Percentiles rank a stretch among this genome's conserved stretches.
phyloP scores from a whole-genome alignment of 345 rosid genomes.

The Pseudoturritis turrita region DNA sequence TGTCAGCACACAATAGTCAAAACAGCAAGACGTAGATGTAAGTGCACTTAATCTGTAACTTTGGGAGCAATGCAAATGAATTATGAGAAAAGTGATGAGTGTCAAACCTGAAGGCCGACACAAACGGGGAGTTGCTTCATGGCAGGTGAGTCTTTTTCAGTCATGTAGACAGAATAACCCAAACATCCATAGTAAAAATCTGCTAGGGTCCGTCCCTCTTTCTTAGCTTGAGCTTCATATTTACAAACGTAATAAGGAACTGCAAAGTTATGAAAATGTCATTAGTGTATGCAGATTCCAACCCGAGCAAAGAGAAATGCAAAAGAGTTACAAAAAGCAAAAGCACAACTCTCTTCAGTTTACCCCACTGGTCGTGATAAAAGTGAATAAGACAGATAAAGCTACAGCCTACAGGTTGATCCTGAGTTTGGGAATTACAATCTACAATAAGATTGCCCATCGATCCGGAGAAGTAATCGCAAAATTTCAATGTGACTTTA shows the following conservation, averaged over 20 bases:
- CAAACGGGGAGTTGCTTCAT: constrained; percentile 54
- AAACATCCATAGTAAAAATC: constrained; percentile 65
- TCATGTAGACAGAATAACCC: constrained; percentile 52
- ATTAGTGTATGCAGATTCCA: neutral
- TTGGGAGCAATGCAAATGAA: neutral
- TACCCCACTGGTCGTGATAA: neutral
- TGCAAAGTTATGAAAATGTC: neutral
- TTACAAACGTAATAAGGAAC: constrained; percentile 43
- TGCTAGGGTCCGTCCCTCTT: constrained; percentile 34
- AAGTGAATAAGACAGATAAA: neutral
- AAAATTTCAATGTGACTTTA: too few relatives aligned
- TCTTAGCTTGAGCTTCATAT: constrained; percentile 45
- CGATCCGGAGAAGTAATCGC: neutral
- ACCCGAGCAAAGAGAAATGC: too few relatives aligned
- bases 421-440: neutral
- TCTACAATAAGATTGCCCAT: too few relatives aligned
- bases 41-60: neutral
- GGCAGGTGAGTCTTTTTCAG: constrained; percentile 32
- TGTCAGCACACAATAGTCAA: neutral
- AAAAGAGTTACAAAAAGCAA: neutral
- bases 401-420: neutral
- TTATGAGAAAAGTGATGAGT: neutral
- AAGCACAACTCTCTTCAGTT: neutral
- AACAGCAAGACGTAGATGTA: too few relatives aligned
- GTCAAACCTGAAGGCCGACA: constrained; percentile 56